phyloP scores from a whole-genome alignment of 306 rosid species.

The Glycyrrhiza uralensis region DNA sequence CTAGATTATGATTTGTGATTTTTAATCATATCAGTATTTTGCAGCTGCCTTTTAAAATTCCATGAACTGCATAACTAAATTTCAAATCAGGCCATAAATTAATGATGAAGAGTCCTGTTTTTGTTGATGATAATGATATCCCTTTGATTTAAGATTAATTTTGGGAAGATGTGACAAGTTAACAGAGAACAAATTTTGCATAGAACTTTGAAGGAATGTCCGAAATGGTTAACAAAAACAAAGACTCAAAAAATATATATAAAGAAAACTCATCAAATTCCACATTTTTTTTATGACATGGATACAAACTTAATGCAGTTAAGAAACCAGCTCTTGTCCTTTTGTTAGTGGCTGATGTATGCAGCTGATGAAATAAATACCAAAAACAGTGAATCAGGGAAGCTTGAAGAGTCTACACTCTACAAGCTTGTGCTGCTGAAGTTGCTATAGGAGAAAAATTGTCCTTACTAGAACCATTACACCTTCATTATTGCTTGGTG shows the following conservation, averaged over 20 bases:
- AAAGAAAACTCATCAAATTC: background rate
- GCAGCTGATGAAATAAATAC: slow-evolving; percentile 22
- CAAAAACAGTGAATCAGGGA: background rate
- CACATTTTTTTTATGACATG: background rate
- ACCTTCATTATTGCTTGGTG: slow-evolving; percentile 17
- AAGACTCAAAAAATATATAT: background rate
- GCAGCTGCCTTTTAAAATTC: background rate
- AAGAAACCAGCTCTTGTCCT: slow-evolving; percentile 5
- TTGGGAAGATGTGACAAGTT: background rate
- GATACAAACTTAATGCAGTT: slow-evolving; percentile 16
- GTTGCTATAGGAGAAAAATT: slow-evolving; percentile 1
- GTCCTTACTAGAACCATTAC: background rate
- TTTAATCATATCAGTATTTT: background rate
- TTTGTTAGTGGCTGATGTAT: slow-evolving; percentile 6
- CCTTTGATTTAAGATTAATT: background rate
- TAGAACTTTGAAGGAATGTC: background rate
- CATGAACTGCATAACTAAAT: background rate
- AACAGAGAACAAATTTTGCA: background rate
- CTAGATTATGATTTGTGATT: background rate
- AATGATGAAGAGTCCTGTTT: background rate
- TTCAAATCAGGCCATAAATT: background rate
- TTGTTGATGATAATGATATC: background rate
- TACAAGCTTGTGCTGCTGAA: slow-evolving; percentile 11
- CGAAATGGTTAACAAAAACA: background rate
- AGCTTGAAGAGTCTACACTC: slow-evolving; percentile 6